These are phyloP conservation scores for Jackrogersella multiformis DNA, from an alignment of 495 filamentous ascomycete species.

Conservation along the genomic window DNA sequence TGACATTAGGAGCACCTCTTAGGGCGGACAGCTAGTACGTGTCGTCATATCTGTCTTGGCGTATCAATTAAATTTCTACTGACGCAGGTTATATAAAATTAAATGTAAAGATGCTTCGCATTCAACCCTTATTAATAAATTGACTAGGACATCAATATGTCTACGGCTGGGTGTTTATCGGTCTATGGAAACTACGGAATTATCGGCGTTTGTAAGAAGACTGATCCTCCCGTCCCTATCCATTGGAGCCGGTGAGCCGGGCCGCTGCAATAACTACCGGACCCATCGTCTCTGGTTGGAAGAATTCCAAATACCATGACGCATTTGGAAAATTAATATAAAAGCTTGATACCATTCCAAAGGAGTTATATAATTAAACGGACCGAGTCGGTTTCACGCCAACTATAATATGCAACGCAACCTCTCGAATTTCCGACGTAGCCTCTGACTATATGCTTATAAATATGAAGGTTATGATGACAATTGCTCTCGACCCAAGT, in stretches of 20 bases:
- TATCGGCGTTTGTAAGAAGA: slow-evolving; percentile 1
- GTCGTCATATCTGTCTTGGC: slow-evolving; percentile 3
- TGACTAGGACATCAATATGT: slow-evolving; percentile 3
- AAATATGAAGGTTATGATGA: slow-evolving; percentile 19
- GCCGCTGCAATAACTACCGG: slow-evolving; percentile 14
- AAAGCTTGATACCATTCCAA: slow-evolving; percentile 20
- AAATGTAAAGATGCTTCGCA: neutral
- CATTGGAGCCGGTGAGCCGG: slow-evolving; percentile 21
- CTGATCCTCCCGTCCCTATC: slow-evolving; percentile 8
- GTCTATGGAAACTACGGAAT: slow-evolving; percentile 9
- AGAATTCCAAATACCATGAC: slow-evolving; percentile 35
- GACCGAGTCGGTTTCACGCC: slow-evolving; percentile 32
- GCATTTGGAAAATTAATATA: slow-evolving; percentile 32
- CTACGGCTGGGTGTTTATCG: slow-evolving; percentile 22
- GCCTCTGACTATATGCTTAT: slow-evolving; percentile 31
- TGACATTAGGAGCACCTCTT: too few species aligned
- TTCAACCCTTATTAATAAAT: neutral
- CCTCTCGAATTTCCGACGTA: slow-evolving; percentile 16
- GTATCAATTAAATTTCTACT: neutral
- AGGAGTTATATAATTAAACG: slow-evolving; percentile 29
- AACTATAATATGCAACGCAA: slow-evolving; percentile 19
- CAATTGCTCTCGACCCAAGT: slow-evolving; percentile 1
- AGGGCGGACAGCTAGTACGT: too few species aligned
- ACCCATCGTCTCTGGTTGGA: slow-evolving; percentile 17
- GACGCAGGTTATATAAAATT: neutral